phyloP scores from a whole-genome alignment of 2,329 filamentous ascomycete genomes.

The Fusarium sulawesiense region DNA sequence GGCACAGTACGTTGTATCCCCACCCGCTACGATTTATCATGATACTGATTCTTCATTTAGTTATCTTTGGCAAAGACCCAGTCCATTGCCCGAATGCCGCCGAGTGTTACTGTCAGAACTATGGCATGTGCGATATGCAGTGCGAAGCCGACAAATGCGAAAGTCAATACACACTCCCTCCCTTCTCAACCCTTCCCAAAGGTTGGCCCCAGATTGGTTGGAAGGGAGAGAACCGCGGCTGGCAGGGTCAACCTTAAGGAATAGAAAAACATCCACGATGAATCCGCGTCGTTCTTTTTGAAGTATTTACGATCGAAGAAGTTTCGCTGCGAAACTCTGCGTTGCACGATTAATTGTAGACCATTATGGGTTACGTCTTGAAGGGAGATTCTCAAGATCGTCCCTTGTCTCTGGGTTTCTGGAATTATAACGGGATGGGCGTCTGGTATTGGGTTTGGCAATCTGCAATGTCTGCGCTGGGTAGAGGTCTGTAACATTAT shows the following conservation, averaged over 20 bases:
- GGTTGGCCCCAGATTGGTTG: slow-evolving; percentile 66
- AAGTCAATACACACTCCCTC: slow-evolving; percentile 69
- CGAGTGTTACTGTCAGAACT: slow-evolving; percentile 75
- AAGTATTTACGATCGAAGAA: slow-evolving; percentile 25
- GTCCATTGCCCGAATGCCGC: slow-evolving; percentile 70
- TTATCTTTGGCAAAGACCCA: slow-evolving; percentile 67
- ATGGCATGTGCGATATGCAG: slow-evolving; percentile 66
- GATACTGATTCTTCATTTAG: slow-evolving; percentile 49
- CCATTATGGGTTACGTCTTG: slow-evolving; percentile 7
- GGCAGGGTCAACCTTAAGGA: slow-evolving; percentile 41
- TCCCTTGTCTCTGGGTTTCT: slow-evolving; percentile 27
- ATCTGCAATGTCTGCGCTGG: slow-evolving; percentile 36
- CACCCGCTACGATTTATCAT: background rate
- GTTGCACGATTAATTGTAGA: slow-evolving; percentile 5
- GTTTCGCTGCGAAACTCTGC: slow-evolving; percentile 11
- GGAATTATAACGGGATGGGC: slow-evolving; percentile 33
- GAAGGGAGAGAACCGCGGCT: slow-evolving; percentile 45
- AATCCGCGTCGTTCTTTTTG: background rate
- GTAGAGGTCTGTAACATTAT: slow-evolving; percentile 35
- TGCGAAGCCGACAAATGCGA: slow-evolving; percentile 62
- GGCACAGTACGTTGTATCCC: slow-evolving; percentile 66
- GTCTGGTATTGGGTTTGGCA: slow-evolving; percentile 39
- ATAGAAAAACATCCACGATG: background rate
- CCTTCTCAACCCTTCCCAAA: slow-evolving; percentile 65
- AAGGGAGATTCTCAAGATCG: background rate